phyloP scores from a whole-genome alignment of 2,329 filamentous ascomycete species.

The Malbranchea zuffiana region DNA sequence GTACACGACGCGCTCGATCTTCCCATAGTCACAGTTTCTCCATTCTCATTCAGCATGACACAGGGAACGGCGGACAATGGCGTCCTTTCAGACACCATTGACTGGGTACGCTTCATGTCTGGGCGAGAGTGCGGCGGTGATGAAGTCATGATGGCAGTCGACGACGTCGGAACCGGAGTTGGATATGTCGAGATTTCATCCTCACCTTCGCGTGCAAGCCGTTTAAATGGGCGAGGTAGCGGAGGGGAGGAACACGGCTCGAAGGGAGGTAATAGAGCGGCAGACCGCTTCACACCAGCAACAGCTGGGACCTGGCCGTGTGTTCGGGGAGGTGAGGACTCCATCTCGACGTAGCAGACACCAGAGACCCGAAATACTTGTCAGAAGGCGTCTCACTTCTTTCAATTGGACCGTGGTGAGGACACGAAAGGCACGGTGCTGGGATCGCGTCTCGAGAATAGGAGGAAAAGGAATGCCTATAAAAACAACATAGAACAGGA shows the following conservation, averaged over 20 bases:
- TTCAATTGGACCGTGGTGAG: conserved; percentile 5
- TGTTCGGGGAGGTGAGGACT: conserved; percentile 30
- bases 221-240: conserved; percentile 39
- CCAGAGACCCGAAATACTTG: too few relatives aligned
- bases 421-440: conserved; percentile 3
- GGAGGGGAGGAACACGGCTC: conserved; percentile 41
- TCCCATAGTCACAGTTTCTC: conserved; percentile 75
- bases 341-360: conserved; percentile 23
- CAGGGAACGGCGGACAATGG: conserved; percentile 77
- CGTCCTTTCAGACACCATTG: conserved; percentile 61
- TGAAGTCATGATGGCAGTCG: conserved; percentile 78
- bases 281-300: conserved; percentile 37
- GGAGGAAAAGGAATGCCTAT: neutral
- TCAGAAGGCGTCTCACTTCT: too few relatives aligned
- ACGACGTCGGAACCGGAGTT: conserved; percentile 87
- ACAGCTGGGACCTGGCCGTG: conserved; percentile 21
- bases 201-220: conserved; percentile 35
- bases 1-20: conserved; percentile 92
- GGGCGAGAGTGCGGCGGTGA: conserved; percentile 58
- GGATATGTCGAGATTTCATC: conserved; percentile 57
- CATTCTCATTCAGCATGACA: conserved; percentile 67
- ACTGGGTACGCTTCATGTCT: conserved; percentile 51
- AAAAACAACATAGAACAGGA: neutral
- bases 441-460: neutral
- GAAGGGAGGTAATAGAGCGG: conserved; percentile 40